Base-by-base conservation (phyloP, 495 filamentous ascomycete genomes). In the Neurospora pannonica region DNA sequence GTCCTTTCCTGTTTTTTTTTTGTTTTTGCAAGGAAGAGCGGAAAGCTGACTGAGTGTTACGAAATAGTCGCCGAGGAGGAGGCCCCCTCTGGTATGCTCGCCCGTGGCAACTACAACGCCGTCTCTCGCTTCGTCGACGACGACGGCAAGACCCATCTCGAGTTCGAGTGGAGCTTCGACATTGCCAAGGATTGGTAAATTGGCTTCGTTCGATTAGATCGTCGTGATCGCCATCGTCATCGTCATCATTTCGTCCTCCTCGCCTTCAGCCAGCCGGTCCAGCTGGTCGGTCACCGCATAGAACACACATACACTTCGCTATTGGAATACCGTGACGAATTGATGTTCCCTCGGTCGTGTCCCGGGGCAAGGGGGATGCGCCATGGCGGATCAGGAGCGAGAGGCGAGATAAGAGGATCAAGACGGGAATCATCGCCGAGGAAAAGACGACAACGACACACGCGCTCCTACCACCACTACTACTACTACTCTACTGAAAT, bases 111-210 rank as follows among this genome's bases (percentile, higher is more conserved):
- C 81, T 99, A 98, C 86, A 89, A 92, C 69, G 95, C 94, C 24
- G 84, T 87, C 70, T 96, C 92, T 71, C 92, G 88, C 82, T 98
- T 99, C 83, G 85, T 96, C 72, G 96, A 99, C 80, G 96, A 99
- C 75, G 96, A 99, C 84, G 87, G 93, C 75, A 88, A 93, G 81
- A 89, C 86, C 38, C 94, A 98, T 82, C 86, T 99, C 46, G 84
- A 90, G 78, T 98, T 99, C 83, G 90, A 95, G 73, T 99, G 96
- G 96, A 87, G 89, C 70, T 98, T 99, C 78, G 92, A 97, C 77
- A 97, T 99, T 79, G 87, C 89, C 82, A 99, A 98, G 87, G 92
- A 95, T 80, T 98, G 96, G 97, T 92, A 89, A 79, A 73, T 43
- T 5, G 15, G n/a, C n/a, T n/a, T n/a, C 72, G 10, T 31, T 28